These are phyloP conservation scores for Scutellaria barbata DNA, from an alignment of 257 asterid species.

Conservation along the genomic window DNA sequence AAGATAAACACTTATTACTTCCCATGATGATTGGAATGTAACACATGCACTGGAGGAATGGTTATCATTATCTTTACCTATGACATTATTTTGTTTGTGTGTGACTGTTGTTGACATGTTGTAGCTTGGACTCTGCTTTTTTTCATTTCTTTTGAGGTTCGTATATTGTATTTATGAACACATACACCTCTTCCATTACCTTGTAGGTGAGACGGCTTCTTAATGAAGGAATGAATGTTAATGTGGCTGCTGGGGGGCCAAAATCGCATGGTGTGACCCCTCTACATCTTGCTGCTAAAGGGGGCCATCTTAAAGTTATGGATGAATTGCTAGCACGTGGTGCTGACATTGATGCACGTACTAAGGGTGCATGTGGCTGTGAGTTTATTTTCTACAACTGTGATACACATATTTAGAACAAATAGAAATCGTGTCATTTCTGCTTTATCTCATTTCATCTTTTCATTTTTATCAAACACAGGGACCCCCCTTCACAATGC, in stretches of 20 bases:
- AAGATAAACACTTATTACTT: not conserved
- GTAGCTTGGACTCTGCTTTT: not conserved
- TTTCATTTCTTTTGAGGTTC: not conserved
- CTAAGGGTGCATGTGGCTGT: slow-evolving; percentile 98
- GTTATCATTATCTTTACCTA: not conserved
- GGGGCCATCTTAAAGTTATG: slow-evolving; percentile 91
- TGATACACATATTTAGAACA: not conserved
- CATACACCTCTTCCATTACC: slow-evolving; percentile 1
- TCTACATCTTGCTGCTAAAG: slow-evolving; percentile 98
- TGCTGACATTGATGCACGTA: slow-evolving; percentile 95
- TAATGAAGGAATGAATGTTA: slow-evolving; percentile 81
- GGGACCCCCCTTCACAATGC: slow-evolving; percentile 99
- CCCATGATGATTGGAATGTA: not conserved
- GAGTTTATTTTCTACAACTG: slow-evolving; percentile 37
- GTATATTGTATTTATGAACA: not conserved
- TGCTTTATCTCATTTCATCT: not conserved
- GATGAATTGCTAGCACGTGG: slow-evolving; percentile 85
- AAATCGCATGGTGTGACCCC: slow-evolving; percentile 93
- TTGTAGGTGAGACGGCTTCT: slow-evolving; percentile 86
- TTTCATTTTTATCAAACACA: slow-evolving; percentile 37
- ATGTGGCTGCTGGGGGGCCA: slow-evolving; percentile 93
- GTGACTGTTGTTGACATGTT: not conserved
- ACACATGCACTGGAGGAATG: not conserved
- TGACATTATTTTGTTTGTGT: not conserved
- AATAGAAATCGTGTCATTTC: not conserved